Evolutionary conservation across 345 rosid genomes (phyloP), one percentile per base, ranked within the genome.

Genomic region (Orychophragmus violaceus): DNA sequence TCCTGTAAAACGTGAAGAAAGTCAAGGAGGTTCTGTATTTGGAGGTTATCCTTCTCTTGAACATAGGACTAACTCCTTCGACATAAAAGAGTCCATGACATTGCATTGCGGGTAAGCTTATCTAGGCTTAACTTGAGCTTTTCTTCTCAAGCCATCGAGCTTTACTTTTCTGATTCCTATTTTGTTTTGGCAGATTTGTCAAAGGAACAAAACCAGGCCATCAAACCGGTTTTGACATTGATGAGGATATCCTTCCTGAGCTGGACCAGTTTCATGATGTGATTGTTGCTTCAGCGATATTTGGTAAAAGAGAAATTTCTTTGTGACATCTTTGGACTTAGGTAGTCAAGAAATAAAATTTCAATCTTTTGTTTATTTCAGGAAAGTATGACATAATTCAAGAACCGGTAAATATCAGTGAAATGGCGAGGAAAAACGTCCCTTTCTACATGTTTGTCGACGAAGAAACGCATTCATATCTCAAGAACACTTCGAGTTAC

Each of bases 361-460:
- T 54, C 51, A 3, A 71, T 8, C 13, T 22, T 18, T 54, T 45
- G 13, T 30, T 21, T 4, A 3, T 5, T 23, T 35, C 81, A 91
- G 96, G 92, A 58, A 85, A 85, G 70, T 91, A 85, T 74, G 98
- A 89, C 69, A 50, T 84, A 23, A 81, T 89, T 58, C 98, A 89
- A 50, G 87, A 87, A 70, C 98, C 98, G 0, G 74, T 22, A 68
- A 85, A 83, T 50, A 78, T 85, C 25, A 82, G 96, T 77, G 82
- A 84, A 65, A 78, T 74, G 50, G 80, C 96, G 17, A 83, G 60
- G 76, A 82, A 76, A 60, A 78, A 69, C 59, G 62, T 88, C 62
- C 88, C 91, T 51, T 88, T 88, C 83, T 88, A 78, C 79, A 87
- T 91, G 94, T 91, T 91, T 82, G 78, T 87, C 72, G 98, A 91